Evolutionary conservation across 352 stramenopile species (phyloP).

Genomic region (Thalassiosira livingstoniorum): DNA sequence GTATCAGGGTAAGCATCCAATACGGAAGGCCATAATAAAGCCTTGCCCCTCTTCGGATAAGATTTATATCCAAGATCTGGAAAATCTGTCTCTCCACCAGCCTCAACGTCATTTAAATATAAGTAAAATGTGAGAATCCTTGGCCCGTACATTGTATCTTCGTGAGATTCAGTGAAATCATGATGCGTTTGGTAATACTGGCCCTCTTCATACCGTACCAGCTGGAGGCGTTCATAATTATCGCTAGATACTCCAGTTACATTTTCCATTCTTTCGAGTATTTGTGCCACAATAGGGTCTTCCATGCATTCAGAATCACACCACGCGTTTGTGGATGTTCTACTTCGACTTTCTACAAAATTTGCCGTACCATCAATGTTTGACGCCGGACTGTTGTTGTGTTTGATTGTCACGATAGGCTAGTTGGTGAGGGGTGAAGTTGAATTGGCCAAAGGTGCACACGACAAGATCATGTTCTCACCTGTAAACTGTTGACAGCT

Average conservation of each 20-base stretch:
- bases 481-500: conserved; percentile 60
- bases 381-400: too few species aligned
- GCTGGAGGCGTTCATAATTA: conserved; percentile 84
- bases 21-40: conserved; percentile 76
- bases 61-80: conserved; percentile 33
- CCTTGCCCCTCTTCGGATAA: conserved; percentile 66
- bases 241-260: conserved; percentile 72
- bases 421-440: too few species aligned
- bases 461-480: too few species aligned
- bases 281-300: conserved; percentile 57
- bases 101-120: conserved; percentile 79
- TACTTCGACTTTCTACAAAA: conserved; percentile 52
- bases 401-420: too few species aligned
- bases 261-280: conserved; percentile 62
- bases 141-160: conserved; percentile 38
- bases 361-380: conserved; percentile 68
- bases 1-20: conserved; percentile 50
- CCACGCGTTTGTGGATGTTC: conserved; percentile 70
- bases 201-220: conserved; percentile 74
- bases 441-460: too few species aligned
- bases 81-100: conserved; percentile 78
- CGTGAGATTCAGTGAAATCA: conserved; percentile 37
- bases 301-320: conserved; percentile 58
- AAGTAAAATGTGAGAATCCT: conserved; percentile 82
- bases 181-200: conserved; percentile 74